Base-by-base conservation (phyloP, 2,329 filamentous ascomycete genomes). In the Pseudogymnoascus sp. region DNA sequence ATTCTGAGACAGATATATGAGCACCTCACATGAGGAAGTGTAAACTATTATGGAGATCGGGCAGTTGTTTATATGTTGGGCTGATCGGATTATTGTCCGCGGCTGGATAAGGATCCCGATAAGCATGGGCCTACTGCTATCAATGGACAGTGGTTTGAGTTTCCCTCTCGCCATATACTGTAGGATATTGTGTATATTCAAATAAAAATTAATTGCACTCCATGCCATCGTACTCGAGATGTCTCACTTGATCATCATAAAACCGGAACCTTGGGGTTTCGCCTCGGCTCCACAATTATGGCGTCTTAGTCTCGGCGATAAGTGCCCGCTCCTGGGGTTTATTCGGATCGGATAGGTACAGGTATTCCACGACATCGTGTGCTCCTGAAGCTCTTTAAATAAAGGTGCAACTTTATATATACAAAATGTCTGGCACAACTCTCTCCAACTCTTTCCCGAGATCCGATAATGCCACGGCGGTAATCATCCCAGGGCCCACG, bases 401-500 rank as follows among this genome's bases (percentile, higher is more conserved):
- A n/a, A 16, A 38, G 40, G 59, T 38, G 12, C 59, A 42, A 40
- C 34, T 25, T 12, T 40, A 60, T 60, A 60, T 25, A 60, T 25
- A 40, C 36, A 63, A 56, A 34, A 73, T 72, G 69, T 67, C 69
- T 61, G 69, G 70, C 50, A 72, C 70, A n/a, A 87, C 85, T 25
- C 78, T 88, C 37, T 77, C 81, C 63, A 82, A 80, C 69, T 80
- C 83, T 64, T 83, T 88, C 73, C 80, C 82, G 18, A 73, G 76
- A 42, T 75, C 77, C 65, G 80, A 80, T 23, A 70, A 78, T 63
- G 75, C 80, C 18, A 81, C 82, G 12, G 90, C 90, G 65, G 79
- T 95, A 74, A 90, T 95, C 73, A 81, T 95, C 59, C 90, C 90
- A 31, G 84, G 83, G 64, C 79, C 85, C 5, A 72, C 75, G 5